phyloP scores from a whole-genome alignment of 208 protist genomes.

The Leishmania turanica region DNA sequence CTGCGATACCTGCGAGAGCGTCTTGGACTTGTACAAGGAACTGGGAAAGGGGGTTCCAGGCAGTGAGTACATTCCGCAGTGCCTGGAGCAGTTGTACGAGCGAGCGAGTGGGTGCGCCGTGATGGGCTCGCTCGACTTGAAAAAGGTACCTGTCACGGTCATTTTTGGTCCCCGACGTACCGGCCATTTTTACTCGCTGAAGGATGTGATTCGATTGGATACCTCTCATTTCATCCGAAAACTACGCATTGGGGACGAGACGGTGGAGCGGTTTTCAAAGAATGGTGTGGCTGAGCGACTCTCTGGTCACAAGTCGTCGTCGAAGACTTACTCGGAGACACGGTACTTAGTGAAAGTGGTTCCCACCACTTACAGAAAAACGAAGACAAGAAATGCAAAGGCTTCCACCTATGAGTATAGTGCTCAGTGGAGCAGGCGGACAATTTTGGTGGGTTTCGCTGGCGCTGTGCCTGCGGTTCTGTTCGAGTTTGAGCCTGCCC shows the following conservation, averaged over 20 bases:
- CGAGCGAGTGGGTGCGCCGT: conserved; percentile 75
- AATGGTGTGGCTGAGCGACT: conserved; percentile 47
- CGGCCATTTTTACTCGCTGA: conserved; percentile 29
- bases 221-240: conserved; percentile 68
- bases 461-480: conserved; percentile 49
- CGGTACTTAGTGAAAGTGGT: conserved; percentile 72
- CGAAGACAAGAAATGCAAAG: conserved; percentile 13
- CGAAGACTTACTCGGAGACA: conserved; percentile 37
- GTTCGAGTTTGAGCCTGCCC: conserved; percentile 63
- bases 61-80: conserved; percentile 59
- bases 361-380: conserved; percentile 58
- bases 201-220: conserved; percentile 61
- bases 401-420: conserved; percentile 73
- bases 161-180: conserved; percentile 65
- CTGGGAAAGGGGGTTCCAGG: conserved; percentile 28
- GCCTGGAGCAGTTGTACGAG: conserved; percentile 51
- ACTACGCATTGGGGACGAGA: conserved; percentile 64
- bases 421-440: conserved; percentile 46
- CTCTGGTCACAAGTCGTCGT: conserved; percentile 34
- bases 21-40: conserved; percentile 37
- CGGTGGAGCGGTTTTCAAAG: conserved; percentile 65
- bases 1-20: conserved; percentile 76
- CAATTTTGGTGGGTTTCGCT: conserved; percentile 32
- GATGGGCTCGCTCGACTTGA: conserved; percentile 66
- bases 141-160: conserved; percentile 83